Base-by-base conservation (phyloP, 352 stramenopile species). In the Phytophthora quininea region DNA sequence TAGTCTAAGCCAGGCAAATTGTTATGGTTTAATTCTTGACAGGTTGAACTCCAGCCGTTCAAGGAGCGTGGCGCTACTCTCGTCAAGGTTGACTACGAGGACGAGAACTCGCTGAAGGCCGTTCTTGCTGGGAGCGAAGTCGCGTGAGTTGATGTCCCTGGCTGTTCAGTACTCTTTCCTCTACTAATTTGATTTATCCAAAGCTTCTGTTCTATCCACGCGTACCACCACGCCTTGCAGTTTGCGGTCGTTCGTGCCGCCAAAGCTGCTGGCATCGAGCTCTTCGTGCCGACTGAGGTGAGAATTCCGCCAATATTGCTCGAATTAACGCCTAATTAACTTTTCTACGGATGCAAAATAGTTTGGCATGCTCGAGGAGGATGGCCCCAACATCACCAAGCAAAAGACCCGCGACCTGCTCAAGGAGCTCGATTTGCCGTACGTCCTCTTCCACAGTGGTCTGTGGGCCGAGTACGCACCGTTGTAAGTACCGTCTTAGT, bases 211-310 rank as follows among this genome's bases (percentile, higher is more conserved):
- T 33, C 63, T 29, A 57, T 71, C 32, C 12, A 53, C 30, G 15
- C 63, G 12, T 63, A 55, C 10, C 27, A 46, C 27, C 46, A 62
- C 15, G 27, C 56, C 19, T 29, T 10, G 15, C 63, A 71, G 31
- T 45, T 59, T 35, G 30, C 29, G 29, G 30, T 72, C 47, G 64
- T 52, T 3, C 57, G 53, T 15, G 64, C 64, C 7, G 64, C 64
- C 7, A 72, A 72, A 47, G 64, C 58, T 59, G 64, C 52, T 55
- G 59, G 47, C 1, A 30, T 53, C 4, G 7, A 73, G 42, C 60
- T 73, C 1, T 73, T 73, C 54, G 65, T 69, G 19, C 65, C 65
- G 1, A 66, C 65, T 11, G 58, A 73, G 59, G 65, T 69, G 58
- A 58, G 27, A 30, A 9, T 27, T 57, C 42, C 38, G 9, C 9